These are phyloP conservation scores for Luffa aegyptiaca DNA, from an alignment of 306 rosid species.

Conservation along the genomic window DNA sequence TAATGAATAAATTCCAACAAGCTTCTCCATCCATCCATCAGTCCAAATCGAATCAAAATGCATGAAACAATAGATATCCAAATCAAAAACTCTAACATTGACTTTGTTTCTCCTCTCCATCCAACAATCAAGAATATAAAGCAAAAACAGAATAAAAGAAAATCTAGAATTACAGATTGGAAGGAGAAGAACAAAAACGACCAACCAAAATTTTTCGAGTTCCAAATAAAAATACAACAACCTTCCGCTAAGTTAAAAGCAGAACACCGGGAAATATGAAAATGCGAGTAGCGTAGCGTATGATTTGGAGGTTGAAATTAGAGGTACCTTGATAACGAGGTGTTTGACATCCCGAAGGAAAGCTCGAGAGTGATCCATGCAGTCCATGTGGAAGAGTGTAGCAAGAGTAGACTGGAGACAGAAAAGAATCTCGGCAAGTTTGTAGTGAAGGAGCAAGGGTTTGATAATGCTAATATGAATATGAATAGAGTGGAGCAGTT, in stretches of 20 bases:
- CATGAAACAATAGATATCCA: neutral
- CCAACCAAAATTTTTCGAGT: neutral
- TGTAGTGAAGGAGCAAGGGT: too few species aligned
- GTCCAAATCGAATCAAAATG: neutral
- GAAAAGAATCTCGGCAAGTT: neutral
- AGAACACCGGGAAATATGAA: neutral
- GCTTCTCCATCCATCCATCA: too few species aligned
- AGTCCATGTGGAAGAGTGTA: conserved; percentile 12
- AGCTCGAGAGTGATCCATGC: conserved; percentile 49
- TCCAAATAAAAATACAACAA: neutral
- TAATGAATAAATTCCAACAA: too few species aligned
- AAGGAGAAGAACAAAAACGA: neutral
- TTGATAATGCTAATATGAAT: too few species aligned
- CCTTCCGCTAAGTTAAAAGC: neutral
- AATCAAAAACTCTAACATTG: neutral
- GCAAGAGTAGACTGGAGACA: neutral
- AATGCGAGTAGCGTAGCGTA: neutral
- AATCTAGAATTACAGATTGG: neutral
- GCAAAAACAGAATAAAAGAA: neutral
- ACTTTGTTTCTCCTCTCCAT: neutral
- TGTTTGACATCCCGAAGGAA: conserved; percentile 55
- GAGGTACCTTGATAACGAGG: conserved; percentile 53
- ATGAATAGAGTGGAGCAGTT: neutral
- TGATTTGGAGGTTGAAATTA: neutral
- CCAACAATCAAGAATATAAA: neutral